Evolutionary conservation across 345 rosid genomes (phyloP).

Genomic region (Litchi chinensis): DNA sequence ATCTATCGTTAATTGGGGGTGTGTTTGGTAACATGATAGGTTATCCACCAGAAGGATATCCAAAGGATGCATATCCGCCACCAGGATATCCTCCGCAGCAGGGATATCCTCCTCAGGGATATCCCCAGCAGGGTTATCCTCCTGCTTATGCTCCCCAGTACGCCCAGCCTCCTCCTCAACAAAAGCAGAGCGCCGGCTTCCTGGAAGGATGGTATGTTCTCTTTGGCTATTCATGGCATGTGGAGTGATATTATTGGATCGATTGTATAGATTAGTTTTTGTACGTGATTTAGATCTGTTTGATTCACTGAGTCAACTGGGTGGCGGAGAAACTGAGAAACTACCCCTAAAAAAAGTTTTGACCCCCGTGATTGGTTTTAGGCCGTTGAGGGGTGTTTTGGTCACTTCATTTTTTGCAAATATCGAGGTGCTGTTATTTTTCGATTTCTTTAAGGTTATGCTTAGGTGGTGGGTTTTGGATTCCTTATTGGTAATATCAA

Average conservation of each 20-base stretch:
- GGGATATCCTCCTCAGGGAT: conserved; percentile 48
- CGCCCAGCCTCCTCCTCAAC: conserved; percentile 67
- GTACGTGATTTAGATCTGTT: not conserved
- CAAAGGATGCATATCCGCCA: conserved; percentile 79
- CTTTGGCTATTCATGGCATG: not conserved
- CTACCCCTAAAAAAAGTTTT: not conserved
- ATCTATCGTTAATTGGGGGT: conserved; percentile 22
- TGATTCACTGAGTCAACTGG: not conserved
- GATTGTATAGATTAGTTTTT: not conserved
- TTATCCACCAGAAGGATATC: conserved; percentile 89
- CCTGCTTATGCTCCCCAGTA: conserved; percentile 82
- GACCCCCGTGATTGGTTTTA: too few relatives aligned
- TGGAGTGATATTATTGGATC: not conserved
- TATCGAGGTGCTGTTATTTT: not conserved
- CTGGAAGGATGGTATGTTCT: conserved; percentile 73
- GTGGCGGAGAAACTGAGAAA: not conserved
- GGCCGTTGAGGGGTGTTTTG: not conserved
- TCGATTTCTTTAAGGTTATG: not conserved
- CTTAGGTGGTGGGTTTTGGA: not conserved
- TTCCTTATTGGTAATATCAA: not conserved
- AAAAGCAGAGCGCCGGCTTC: conserved; percentile 43
- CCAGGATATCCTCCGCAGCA: conserved; percentile 64
- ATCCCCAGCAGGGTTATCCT: conserved; percentile 36
- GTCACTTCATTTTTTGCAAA: not conserved
- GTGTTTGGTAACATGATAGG: conserved; percentile 38